These are phyloP conservation scores for Fistulinella cinereoalba DNA, from an alignment of 1,284 basidiomycete species.

Conservation along the genomic window DNA sequence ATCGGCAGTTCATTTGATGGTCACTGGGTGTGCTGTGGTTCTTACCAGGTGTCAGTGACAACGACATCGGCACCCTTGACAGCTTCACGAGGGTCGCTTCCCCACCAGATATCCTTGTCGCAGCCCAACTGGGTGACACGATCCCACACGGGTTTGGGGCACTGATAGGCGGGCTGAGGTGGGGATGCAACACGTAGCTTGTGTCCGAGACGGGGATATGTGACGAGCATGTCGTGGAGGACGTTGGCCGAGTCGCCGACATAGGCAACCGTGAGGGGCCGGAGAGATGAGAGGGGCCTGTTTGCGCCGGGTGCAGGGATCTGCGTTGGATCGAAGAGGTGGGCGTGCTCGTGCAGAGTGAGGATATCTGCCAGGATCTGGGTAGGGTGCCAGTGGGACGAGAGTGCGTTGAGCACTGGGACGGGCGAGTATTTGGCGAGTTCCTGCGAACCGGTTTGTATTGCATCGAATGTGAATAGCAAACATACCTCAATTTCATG, in stretches of 20 bases:
- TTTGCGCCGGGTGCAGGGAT: conserved; percentile 8
- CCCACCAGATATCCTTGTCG: conserved; percentile 74
- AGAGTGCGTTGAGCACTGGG: conserved; percentile 94
- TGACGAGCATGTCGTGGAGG: conserved; percentile 95
- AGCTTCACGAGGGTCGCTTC: conserved; percentile 79
- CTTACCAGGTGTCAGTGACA: conserved; percentile 92
- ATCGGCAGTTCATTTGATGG: conserved; percentile 4
- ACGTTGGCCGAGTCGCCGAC: conserved; percentile 97
- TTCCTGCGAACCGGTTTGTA: conserved; percentile 49
- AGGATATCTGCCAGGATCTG: conserved; percentile 93
- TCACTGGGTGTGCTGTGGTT: conserved; percentile 1
- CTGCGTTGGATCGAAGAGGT: conserved; percentile 43
- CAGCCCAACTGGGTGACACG: conserved; percentile 69
- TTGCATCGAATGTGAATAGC: background rate
- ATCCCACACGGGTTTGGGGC: conserved; percentile 80
- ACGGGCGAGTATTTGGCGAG: conserved; percentile 87
- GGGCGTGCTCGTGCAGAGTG: conserved; percentile 78
- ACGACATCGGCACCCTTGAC: conserved; percentile 90
- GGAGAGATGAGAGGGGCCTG: conserved; percentile 43
- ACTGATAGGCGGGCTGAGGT: conserved; percentile 59
- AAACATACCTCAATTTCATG: conserved; percentile 82
- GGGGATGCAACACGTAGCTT: conserved; percentile 83
- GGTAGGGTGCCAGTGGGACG: conserved; percentile 94
- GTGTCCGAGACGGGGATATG: conserved; percentile 90
- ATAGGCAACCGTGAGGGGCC: conserved; percentile 83